Evolutionary conservation across 345 rosid genomes (phyloP), one percentile per base, ranked within the genome.

Genomic region (Corchorus capsularis): DNA sequence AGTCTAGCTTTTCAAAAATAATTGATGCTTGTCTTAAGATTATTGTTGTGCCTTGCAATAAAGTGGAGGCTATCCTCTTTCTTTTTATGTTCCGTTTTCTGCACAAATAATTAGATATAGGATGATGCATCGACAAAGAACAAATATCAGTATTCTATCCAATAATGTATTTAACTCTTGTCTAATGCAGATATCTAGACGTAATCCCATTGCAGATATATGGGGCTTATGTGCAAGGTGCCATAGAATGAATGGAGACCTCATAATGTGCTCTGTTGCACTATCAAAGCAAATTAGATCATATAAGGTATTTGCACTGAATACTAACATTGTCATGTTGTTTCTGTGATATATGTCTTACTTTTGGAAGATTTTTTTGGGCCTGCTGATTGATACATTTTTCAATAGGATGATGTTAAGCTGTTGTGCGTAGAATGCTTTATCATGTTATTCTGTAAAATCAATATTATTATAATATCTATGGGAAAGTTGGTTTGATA

Each of bases 211-310:
- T 73, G 88, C 89, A 57, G 97, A 96, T 75, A 75, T 87, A 4
- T 96, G 99, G 97, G 98, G 94, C 71, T 82, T 96, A 70, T 92
- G 86, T 82, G 99, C 94, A 61, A 85, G 96, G 69, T 96, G 98
- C 96, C 92, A 88, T 74, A 96, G 88, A 86, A 78, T 86, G 73
- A 89, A 87, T 83, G 98, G 98, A 78, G 96, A 93, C 83, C 93
- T 93, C 41, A 79, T 86, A 69, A 89, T 92, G 91, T 96, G 97
- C 87, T 83, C 91, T 55, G 97, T 93, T 85, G 97, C 96, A 47
- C 86, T 93, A 62, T 83, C 92, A 76, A 96, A 96, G 84, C 99
- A 96, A 92, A 94, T 96, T 77, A 85, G 98, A 80, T 86, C 96
- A 8, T 96, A 92, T 86, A 97, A 95, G 97, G 98, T 95, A 85